These are phyloP conservation scores for Candolleomyces aberdarensis DNA, from an alignment of 768 basidiomycete genomes.

Conservation along the genomic window DNA sequence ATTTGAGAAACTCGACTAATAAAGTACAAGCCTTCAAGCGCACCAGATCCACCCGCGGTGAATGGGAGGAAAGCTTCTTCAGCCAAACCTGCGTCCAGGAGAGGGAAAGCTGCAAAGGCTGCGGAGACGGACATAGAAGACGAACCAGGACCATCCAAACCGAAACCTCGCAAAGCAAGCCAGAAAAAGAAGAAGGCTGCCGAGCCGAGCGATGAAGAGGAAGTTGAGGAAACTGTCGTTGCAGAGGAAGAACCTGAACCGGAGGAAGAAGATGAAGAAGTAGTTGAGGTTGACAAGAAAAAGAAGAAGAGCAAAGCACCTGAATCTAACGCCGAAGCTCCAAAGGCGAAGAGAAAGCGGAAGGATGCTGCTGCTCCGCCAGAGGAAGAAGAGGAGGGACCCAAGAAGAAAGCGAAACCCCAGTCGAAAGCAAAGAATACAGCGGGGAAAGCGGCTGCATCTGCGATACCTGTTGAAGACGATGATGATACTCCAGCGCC, in stretches of 20 bases:
- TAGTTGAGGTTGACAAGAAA: slow-evolving; percentile 20
- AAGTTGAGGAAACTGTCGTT: slow-evolving; percentile 14
- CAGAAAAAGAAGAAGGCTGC: slow-evolving; percentile 20
- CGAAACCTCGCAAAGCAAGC: slow-evolving; percentile 8
- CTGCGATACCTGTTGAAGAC: slow-evolving; percentile 14
- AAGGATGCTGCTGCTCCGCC: slow-evolving; percentile 23
- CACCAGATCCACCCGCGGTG: neutral
- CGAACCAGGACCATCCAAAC: slow-evolving; percentile 19
- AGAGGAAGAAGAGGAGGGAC: slow-evolving; percentile 10
- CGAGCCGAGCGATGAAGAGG: slow-evolving; percentile 10
- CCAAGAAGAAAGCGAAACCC: slow-evolving; percentile 17
- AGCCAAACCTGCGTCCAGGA: neutral
- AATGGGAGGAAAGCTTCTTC: neutral
- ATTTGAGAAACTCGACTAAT: neutral
- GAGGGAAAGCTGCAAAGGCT: neutral
- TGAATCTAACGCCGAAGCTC: slow-evolving; percentile 11
- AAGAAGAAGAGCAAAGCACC: slow-evolving; percentile 32
- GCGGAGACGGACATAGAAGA: slow-evolving; percentile 12
- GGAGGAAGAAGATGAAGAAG: slow-evolving; percentile 3
- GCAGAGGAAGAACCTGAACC: slow-evolving; percentile 16
- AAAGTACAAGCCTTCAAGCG: neutral
- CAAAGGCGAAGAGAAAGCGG: slow-evolving; percentile 37
- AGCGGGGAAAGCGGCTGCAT: slow-evolving; percentile 19
- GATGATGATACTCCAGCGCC: slow-evolving; percentile 23
- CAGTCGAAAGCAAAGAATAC: slow-evolving; percentile 14